phyloP scores from a whole-genome alignment of 1,284 basidiomycete genomes.

The Cryptococcus wingfieldii region DNA sequence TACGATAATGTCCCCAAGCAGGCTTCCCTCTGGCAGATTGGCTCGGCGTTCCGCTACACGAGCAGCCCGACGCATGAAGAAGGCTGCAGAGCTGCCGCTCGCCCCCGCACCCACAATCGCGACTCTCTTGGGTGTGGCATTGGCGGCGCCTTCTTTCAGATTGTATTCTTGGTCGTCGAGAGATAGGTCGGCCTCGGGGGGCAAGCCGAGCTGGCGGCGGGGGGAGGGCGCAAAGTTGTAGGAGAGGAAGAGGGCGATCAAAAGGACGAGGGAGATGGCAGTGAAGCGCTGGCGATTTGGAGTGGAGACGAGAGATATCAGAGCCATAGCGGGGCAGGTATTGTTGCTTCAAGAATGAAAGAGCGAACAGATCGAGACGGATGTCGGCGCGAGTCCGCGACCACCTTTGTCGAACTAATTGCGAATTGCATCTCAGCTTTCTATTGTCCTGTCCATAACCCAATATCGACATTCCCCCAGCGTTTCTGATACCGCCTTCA shows the following conservation, averaged over 20 bases:
- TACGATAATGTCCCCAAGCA: slow-evolving; percentile 65
- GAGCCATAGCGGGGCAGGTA: background rate
- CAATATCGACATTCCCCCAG: too few relatives aligned
- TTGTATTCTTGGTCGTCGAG: background rate
- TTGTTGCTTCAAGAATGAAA: too few relatives aligned
- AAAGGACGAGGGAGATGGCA: slow-evolving; percentile 1
- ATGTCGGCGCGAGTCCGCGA: too few relatives aligned
- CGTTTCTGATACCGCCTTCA: too few relatives aligned
- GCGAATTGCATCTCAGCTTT: too few relatives aligned
- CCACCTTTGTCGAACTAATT: too few relatives aligned
- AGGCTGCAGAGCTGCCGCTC: slow-evolving; percentile 76
- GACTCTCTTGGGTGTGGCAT: slow-evolving; percentile 46
- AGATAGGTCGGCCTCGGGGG: background rate
- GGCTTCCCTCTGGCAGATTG: slow-evolving; percentile 52
- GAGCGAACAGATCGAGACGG: too few relatives aligned
- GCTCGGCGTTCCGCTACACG: slow-evolving; percentile 63
- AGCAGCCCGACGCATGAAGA: slow-evolving; percentile 62
- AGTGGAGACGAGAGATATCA: background rate
- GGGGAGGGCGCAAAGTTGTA: background rate
- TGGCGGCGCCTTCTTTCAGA: background rate
- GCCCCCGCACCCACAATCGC: slow-evolving; percentile 87
- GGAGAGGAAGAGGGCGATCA: slow-evolving; percentile 6
- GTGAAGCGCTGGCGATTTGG: slow-evolving; percentile 2
- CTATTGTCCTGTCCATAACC: too few relatives aligned
- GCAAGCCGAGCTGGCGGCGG: background rate